Evolutionary conservation across 148 eudicot species (phyloP).

Genomic region (Camellia lanceoleosa): DNA sequence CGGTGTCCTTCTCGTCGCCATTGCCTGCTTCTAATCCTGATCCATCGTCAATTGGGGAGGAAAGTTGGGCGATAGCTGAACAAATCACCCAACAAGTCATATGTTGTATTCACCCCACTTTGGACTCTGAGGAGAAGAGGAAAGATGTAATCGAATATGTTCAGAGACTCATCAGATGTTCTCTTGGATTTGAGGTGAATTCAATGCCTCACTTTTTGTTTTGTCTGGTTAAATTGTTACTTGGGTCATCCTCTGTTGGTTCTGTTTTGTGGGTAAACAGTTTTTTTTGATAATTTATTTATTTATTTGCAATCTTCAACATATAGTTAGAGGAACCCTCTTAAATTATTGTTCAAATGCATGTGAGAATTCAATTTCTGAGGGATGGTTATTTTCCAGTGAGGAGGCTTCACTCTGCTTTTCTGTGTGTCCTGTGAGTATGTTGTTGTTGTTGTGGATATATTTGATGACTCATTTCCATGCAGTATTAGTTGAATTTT

Average conservation of each 20-base stretch:
- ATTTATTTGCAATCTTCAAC: background rate
- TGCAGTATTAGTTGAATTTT: background rate
- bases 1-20: background rate
- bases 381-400: slow-evolving; percentile 1
- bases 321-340: background rate
- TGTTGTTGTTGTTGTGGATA: background rate
- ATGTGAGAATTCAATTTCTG: background rate
- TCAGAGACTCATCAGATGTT: slow-evolving; percentile 31
- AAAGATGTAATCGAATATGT: slow-evolving; percentile 37
- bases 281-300: background rate
- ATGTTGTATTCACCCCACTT: slow-evolving; percentile 38
- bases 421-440: background rate
- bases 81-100: slow-evolving; percentile 33
- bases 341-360: slow-evolving; percentile 1
- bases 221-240: background rate
- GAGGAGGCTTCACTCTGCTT: slow-evolving; percentile 4
- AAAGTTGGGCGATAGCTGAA: slow-evolving; percentile 32
- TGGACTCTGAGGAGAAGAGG: slow-evolving; percentile 44
- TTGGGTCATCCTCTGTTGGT: background rate
- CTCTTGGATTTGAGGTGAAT: slow-evolving; percentile 39
- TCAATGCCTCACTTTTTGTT: background rate
- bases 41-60: slow-evolving; percentile 26
- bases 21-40: slow-evolving; percentile 19
- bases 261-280: background rate
- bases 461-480: background rate